Evolutionary conservation across 345 rosid species (phyloP), one percentile per base, ranked within the genome.

Genomic region (Syzygium oleosum): DNA sequence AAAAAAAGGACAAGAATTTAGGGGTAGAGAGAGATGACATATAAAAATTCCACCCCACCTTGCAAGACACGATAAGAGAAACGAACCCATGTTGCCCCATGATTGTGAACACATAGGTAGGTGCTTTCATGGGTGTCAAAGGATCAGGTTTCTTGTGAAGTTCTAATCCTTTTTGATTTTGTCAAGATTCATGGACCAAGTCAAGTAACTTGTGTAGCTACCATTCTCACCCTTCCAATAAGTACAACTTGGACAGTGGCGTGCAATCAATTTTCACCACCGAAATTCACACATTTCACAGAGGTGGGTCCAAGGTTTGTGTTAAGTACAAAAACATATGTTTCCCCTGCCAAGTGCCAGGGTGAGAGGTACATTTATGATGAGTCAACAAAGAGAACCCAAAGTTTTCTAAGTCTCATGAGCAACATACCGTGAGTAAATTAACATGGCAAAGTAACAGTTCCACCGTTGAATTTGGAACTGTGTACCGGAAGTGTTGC

Each of bases 31-130:
- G 49, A 2, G 27, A 38, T 2, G 83, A 10, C 14, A 17, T 83
- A 23, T 13, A 21, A 41, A 29, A 15, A 68, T 19, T 2, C 84
- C 51, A 22, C 41, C 89, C 91, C 88, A 84, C 89, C 90, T 90
- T 91, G 91, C 85, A 89, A 88, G 89, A 87, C 86, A 90, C 87
- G 88, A 87, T 80, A 88, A 84, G 90, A n/a, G 87, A 87, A 15
- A 21, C 5, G 58, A 59, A 65, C 77, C 31, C 84, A 77, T 77
- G 56, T 52, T 34, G 3, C 59, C 46, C 46, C 86, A 55, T 84
- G 61, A 52, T 52, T 84, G 61, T 84, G 83, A 21, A 73, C 83
- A 73, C 83, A 19, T 19, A 73, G 46, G 80, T 38, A 41, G 83
- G 83, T 19, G 83, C 83, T 21, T 73, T 73, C 83, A 19, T 38